Evolutionary conservation across 2,329 filamentous ascomycete genomes (phyloP), one percentile per base, ranked within the genome.

Genomic region (Fusarium lyarnte): DNA sequence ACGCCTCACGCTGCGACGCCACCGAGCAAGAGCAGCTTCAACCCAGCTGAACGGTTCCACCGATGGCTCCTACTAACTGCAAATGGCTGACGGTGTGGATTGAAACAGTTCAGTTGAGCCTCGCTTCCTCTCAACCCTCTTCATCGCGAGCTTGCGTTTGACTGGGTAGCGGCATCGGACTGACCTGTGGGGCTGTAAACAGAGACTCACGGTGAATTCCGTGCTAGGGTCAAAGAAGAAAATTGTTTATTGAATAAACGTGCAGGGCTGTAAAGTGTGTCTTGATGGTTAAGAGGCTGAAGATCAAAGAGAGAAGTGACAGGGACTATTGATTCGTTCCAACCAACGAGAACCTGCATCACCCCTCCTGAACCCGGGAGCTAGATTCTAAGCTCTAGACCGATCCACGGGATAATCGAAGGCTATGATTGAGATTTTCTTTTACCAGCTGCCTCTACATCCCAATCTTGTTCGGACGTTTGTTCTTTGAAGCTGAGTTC

Each of bases 371-470:
- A 21, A 19, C 25, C 19, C 6, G 17, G 21, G 19, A 14, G 6
- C 43, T 12, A 12, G 5, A 8, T 8, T 29, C 7, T n/a, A 14
- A 3, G 5, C 35, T 38, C 23, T 13, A n/a, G 33, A 38, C 6
- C 5, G 33, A n/a, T 38, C 23, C 19, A 8, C 4, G 14, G 10
- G 23, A 10, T 13, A 13, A 29, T n/a, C 9, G 8, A 5, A 21
- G n/a, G 10, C 12, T 5, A 16, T 8, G 6, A 6, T 38, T 8
- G 2, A 17, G 11, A 19, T 9, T 12, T 8, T 17, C 5, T n/a
- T n/a, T 9, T 2, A n/a, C 8, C 9, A 4, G 10, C 9, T 1
- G 3, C 3, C 23, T 17, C 35, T 8, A 3, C 35, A 9, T 9
- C 5, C 3, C 13, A 6, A 17, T 2, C 3, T 21, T 17, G 8